phyloP scores from a whole-genome alignment of 2,329 filamentous ascomycete species.

The Phoma sp. region DNA sequence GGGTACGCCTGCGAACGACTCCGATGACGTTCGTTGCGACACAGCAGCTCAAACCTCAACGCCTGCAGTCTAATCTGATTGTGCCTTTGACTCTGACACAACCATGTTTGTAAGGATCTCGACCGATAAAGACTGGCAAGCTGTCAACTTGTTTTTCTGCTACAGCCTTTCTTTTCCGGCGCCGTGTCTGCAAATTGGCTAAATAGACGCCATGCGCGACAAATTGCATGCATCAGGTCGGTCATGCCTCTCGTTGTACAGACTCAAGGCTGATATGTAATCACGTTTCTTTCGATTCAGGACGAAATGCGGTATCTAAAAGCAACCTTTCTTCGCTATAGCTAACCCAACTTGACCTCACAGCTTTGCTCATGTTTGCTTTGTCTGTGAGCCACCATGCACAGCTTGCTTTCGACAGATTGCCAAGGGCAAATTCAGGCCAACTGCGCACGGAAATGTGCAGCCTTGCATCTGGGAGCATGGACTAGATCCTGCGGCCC shows the following conservation, averaged over 20 bases:
- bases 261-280: background rate
- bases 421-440: background rate
- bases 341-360: no score
- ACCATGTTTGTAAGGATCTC: background rate
- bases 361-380: background rate
- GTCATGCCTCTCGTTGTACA: background rate
- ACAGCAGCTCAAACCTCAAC: slow-evolving; percentile 18
- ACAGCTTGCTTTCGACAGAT: background rate
- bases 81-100: background rate
- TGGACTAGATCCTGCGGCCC: background rate
- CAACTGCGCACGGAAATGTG: background rate
- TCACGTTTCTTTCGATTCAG: background rate
- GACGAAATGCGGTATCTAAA: background rate
- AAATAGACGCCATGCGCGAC: background rate
- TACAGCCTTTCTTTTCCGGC: background rate
- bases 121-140: background rate
- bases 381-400: background rate
- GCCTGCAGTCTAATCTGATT: slow-evolving; percentile 2
- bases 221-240: background rate
- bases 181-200: background rate
- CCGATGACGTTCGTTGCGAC: slow-evolving; percentile 25
- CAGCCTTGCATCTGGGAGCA: background rate
- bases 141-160: background rate
- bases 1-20: slow-evolving; percentile 20
- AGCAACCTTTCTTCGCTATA: no score